phyloP scores from a whole-genome alignment of 352 stramenopile species.

The Globisporangium spiculum region DNA sequence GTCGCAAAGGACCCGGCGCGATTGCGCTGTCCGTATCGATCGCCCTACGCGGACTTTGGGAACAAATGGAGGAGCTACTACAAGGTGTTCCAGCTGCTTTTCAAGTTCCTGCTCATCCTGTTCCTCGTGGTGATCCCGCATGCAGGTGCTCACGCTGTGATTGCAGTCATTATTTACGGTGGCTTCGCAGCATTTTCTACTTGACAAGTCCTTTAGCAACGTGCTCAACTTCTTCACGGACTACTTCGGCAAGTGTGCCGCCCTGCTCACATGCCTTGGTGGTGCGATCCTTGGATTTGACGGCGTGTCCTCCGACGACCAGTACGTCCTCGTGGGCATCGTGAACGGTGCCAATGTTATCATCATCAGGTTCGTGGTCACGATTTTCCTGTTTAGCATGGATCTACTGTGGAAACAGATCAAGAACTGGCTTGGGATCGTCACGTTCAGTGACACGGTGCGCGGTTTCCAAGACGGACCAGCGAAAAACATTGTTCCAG shows the following conservation, averaged over 20 bases:
- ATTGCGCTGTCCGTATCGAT: constrained; percentile 41
- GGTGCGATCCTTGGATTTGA: constrained; percentile 25
- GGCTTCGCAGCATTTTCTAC: constrained; percentile 31
- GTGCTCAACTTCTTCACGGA: constrained; percentile 49
- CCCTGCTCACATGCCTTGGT: constrained; percentile 32
- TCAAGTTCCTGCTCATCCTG: constrained; percentile 40
- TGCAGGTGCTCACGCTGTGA: constrained; percentile 16
- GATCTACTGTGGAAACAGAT: constrained; percentile 25
- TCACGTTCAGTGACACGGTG: constrained; percentile 47
- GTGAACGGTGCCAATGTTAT: constrained; percentile 38
- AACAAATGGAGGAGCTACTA: constrained; percentile 41
- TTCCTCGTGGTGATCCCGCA: constrained; percentile 25
- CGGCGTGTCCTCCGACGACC: constrained; percentile 10
- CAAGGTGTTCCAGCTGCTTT: constrained; percentile 41
- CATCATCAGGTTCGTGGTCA: constrained; percentile 40
- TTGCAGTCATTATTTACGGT: constrained; percentile 29
- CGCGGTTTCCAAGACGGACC: constrained; percentile 30
- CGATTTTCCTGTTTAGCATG: constrained; percentile 36
- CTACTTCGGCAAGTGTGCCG: constrained; percentile 33
- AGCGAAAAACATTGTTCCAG: constrained; percentile 22
- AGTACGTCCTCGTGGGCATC: constrained; percentile 25
- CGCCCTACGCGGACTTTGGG: constrained; percentile 51
- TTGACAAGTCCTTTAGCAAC: constrained; percentile 37
- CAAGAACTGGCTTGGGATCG: constrained; percentile 37
- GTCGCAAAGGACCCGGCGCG: constrained; percentile 39